phyloP scores from a whole-genome alignment of 768 basidiomycete species.

The Sutorius australiensis region DNA sequence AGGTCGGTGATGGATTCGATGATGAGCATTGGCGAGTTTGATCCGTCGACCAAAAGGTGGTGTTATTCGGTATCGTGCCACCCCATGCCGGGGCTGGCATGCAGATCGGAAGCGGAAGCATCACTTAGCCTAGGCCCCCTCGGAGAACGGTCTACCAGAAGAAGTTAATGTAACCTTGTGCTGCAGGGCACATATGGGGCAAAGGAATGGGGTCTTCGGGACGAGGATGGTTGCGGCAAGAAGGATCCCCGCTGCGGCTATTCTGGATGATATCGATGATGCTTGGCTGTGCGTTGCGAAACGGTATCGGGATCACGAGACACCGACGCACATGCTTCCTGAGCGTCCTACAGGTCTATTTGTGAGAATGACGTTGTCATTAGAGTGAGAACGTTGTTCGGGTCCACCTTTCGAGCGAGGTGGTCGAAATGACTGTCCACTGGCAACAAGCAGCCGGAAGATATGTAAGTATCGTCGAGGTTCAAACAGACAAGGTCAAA shows the following conservation, averaged over 20 bases:
- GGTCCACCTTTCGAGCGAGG: not conserved
- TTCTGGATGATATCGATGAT: not conserved
- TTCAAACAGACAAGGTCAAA: not conserved
- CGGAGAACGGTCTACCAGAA: not conserved
- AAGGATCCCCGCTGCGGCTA: no score
- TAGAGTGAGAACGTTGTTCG: not conserved
- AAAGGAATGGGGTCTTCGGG: not conserved
- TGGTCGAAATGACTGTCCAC: not conserved
- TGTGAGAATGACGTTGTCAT: not conserved
- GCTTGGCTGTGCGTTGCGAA: not conserved
- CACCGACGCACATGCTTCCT: not conserved
- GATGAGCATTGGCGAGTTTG: not conserved
- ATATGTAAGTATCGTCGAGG: not conserved
- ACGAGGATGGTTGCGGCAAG: not conserved
- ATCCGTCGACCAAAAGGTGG: not conserved
- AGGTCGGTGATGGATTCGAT: not conserved
- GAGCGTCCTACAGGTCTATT: not conserved
- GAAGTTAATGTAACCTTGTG: not conserved
- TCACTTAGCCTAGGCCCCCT: not conserved
- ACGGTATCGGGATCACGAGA: not conserved
- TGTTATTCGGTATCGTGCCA: not conserved
- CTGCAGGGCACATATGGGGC: not conserved
- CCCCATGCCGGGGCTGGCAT: not conserved
- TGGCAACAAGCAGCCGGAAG: no score
- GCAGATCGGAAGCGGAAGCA: constrained; percentile 6